phyloP scores from a whole-genome alignment of 768 basidiomycete genomes.

The Phaeotremella fagi region DNA sequence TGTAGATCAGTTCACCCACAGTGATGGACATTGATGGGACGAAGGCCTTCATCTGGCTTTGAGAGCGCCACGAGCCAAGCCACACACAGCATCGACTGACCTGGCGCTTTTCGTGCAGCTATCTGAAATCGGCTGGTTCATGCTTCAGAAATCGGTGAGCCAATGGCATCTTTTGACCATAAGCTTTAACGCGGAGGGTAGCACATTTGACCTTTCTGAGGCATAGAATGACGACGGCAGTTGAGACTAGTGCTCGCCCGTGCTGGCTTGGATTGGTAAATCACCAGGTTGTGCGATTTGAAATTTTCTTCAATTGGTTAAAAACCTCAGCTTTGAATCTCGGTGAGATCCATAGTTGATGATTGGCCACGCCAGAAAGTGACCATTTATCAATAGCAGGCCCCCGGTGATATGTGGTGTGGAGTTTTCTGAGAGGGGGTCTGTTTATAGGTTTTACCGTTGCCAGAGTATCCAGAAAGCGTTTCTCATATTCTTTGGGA shows the following conservation, averaged over 20 bases:
- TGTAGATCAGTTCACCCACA: no score
- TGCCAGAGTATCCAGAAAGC: slow-evolving; percentile 10
- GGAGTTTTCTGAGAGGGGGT: background rate
- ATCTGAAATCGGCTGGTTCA: no score
- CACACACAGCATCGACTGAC: no score
- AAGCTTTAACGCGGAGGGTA: slow-evolving; percentile 14
- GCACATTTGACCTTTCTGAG: slow-evolving; percentile 6
- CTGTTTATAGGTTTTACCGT: slow-evolving; percentile 4
- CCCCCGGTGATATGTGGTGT: slow-evolving; percentile 3
- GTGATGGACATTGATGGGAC: no score
- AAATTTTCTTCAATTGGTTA: background rate
- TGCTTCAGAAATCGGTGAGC: background rate
- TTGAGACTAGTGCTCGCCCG: slow-evolving; percentile 8
- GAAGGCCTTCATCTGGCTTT: no score
- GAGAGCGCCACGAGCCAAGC: no score
- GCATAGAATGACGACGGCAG: slow-evolving; percentile 15
- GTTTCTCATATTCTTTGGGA: slow-evolving; percentile 3
- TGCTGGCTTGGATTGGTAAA: slow-evolving; percentile 6
- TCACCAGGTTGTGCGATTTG: slow-evolving; percentile 7
- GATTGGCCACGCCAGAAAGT: slow-evolving; percentile 6
- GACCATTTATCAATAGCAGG: slow-evolving; percentile 7
- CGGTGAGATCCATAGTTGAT: slow-evolving; percentile 17
- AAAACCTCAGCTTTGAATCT: slow-evolving; percentile 9
- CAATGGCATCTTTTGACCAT: slow-evolving; percentile 22
- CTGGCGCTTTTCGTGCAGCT: no score